phyloP scores from a whole-genome alignment of 2,329 filamentous ascomycete species.

The Neopestalotiopsis clavispora region DNA sequence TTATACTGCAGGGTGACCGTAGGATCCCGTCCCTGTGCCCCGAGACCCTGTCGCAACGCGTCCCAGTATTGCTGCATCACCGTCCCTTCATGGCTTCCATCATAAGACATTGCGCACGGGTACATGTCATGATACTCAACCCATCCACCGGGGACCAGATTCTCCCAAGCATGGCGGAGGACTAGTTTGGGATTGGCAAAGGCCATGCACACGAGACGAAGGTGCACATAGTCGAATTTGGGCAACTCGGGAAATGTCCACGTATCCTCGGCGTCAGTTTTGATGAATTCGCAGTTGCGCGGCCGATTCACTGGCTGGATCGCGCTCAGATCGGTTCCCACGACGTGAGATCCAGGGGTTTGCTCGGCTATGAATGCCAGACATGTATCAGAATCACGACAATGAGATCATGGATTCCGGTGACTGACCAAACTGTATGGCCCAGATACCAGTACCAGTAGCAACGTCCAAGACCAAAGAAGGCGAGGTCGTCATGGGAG shows the following conservation, averaged over 20 bases:
- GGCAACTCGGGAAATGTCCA: slow-evolving; percentile 16
- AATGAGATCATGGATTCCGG: neutral
- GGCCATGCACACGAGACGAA: slow-evolving; percentile 45
- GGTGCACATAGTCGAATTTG: slow-evolving; percentile 20
- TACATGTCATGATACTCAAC: slow-evolving; percentile 27
- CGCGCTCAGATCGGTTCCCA: slow-evolving; percentile 19
- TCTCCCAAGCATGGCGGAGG: slow-evolving; percentile 46
- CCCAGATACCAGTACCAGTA: slow-evolving; percentile 30
- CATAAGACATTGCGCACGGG: slow-evolving; percentile 9
- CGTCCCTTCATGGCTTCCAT: slow-evolving; percentile 21
- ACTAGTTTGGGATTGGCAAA: slow-evolving; percentile 51
- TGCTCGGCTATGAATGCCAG: slow-evolving; percentile 5
- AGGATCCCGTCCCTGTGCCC: neutral
- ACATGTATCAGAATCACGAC: neutral
- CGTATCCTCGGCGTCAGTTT: slow-evolving; percentile 20
- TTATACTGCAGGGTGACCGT: slow-evolving; percentile 16
- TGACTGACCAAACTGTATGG: slow-evolving; percentile 25
- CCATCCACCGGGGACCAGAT: slow-evolving; percentile 36
- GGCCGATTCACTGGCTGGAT: slow-evolving; percentile 18
- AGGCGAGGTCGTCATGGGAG: slow-evolving; percentile 24
- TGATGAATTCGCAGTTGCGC: slow-evolving; percentile 19
- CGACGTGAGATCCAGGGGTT: slow-evolving; percentile 15
- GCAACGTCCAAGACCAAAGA: slow-evolving; percentile 25
- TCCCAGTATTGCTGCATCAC: slow-evolving; percentile 7
- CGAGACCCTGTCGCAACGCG: neutral